Evolutionary conservation across 2,329 filamentous ascomycete species (phyloP).

Genomic region (Neonectria coccinea): DNA sequence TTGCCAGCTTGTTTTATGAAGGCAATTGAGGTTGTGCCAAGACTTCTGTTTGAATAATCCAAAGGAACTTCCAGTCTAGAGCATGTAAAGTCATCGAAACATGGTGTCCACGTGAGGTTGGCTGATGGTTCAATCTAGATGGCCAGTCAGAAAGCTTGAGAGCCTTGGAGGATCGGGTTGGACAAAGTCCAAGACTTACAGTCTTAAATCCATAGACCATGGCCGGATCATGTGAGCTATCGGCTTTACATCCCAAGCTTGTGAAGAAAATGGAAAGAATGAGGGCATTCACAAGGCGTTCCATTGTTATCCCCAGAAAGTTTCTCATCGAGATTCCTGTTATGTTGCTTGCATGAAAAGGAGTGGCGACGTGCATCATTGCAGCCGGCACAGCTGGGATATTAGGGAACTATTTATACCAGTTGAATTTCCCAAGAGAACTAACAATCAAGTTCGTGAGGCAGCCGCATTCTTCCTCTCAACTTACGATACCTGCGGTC

Average conservation of each 20-base stretch:
- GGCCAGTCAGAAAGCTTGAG: constrained; percentile 31
- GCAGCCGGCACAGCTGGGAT: constrained; percentile 3
- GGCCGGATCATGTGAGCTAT: constrained; percentile 24
- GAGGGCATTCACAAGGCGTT: constrained; percentile 19
- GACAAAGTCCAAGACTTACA: constrained; percentile 34
- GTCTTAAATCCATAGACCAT: constrained; percentile 39
- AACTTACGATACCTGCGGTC: neutral
- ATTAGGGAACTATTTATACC: constrained; percentile 14
- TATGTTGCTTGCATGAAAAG: constrained; percentile 4
- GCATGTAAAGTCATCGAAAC: constrained; percentile 48
- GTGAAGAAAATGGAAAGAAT: constrained; percentile 31
- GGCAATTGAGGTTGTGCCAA: constrained; percentile 46
- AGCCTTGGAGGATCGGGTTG: constrained; percentile 13
- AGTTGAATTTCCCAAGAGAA: constrained; percentile 11
- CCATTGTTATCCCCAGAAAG: constrained; percentile 21
- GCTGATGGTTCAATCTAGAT: constrained; percentile 47
- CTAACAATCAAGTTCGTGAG: neutral
- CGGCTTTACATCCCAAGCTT: constrained; percentile 40
- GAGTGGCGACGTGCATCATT: constrained; percentile 1
- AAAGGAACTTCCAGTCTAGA: constrained; percentile 47
- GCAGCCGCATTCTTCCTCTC: neutral
- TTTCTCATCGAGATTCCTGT: constrained; percentile 7
- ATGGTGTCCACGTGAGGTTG: constrained; percentile 49
- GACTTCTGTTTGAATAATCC: constrained; percentile 44
- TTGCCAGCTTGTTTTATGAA: constrained; percentile 48